phyloP scores from a whole-genome alignment of 345 rosid genomes.

The Eucalyptus melliodora region DNA sequence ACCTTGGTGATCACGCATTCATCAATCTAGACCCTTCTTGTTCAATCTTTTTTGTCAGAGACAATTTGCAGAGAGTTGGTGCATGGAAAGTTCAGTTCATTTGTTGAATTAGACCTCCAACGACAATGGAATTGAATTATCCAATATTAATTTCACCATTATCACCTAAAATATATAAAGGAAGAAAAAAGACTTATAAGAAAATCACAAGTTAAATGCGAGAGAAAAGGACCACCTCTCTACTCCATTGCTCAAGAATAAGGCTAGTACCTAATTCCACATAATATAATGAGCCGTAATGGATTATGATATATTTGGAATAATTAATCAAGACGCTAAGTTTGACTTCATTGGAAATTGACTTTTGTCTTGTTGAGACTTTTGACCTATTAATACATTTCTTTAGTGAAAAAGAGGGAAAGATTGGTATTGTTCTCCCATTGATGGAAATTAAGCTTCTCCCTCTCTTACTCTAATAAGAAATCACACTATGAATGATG shows the following conservation, averaged over 20 bases:
- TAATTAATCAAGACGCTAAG: not conserved
- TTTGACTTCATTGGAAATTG: not conserved
- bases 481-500: not conserved
- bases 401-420: not conserved
- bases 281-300: not conserved
- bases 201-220: not conserved
- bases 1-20: not conserved
- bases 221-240: not conserved
- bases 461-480: not conserved
- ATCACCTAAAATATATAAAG: not conserved
- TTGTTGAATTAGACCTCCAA: not conserved
- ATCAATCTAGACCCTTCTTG: not conserved
- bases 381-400: not conserved
- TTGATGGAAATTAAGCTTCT: not conserved
- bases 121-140: not conserved
- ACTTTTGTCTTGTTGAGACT: not conserved
- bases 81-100: not conserved
- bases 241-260: not conserved
- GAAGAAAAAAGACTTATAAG: not conserved
- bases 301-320: not conserved
- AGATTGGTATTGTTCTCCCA: not conserved
- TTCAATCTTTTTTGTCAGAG: not conserved
- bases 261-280: not conserved
- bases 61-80: not conserved
- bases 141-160: not conserved